Base-by-base conservation (phyloP, 2,329 filamentous ascomycete genomes). In the Blastomyces gilchristii region DNA sequence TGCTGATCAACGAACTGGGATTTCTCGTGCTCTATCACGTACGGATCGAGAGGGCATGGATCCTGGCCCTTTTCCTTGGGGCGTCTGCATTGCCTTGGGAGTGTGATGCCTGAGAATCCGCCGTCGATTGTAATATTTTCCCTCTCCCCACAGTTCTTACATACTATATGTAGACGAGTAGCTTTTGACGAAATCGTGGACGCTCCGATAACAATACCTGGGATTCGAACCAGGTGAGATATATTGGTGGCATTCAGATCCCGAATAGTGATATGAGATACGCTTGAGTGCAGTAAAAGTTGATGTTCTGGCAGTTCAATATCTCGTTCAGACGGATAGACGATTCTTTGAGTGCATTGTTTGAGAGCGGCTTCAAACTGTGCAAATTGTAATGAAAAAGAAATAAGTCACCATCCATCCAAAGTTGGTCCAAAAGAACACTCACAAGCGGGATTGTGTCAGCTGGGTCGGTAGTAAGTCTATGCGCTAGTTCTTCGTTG, bases 121-220 rank as follows among this genome's bases (percentile, higher is more conserved):
- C 91, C 91, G 1, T 87, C 81, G 18, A 99, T 85, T 0, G 85
- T 82, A 18, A 97, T 77, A 31, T 83, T 82, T 67, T 90, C 82
- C 41, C 83, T 82, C 68, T 91, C 84, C 64, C 87, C 83, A 77
- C 94, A 99, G 71, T 87, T 91, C 67, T 91, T 86, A 79, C 94
- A 99, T 76, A 95, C 87, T 60, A 99, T 88, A 65, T 89, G 84
- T 31, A 99, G 82, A 34, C 87, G 82, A 7, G 91, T 97, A 5
- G 94, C 91, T 80, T 99, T 97, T 14, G 93, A 97, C 1, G 92
- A 96, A 75, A 97, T 88, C 22, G 96, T 96, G 0, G 93, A 97
- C 57, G 94, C 94, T 57, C 94, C 93, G 68, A 99, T 99, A 64
- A 99, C 91, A 67, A 99, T 99, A 60, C 94, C 95, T 0, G 94